A percentile compares a stretch with the other conserved stretches of the same genome.
These are phyloP conservation scores for Phaeophleospora eucalypticola DNA, from an alignment of 2,329 filamentous ascomycete genomes.

Conservation along the genomic window DNA sequence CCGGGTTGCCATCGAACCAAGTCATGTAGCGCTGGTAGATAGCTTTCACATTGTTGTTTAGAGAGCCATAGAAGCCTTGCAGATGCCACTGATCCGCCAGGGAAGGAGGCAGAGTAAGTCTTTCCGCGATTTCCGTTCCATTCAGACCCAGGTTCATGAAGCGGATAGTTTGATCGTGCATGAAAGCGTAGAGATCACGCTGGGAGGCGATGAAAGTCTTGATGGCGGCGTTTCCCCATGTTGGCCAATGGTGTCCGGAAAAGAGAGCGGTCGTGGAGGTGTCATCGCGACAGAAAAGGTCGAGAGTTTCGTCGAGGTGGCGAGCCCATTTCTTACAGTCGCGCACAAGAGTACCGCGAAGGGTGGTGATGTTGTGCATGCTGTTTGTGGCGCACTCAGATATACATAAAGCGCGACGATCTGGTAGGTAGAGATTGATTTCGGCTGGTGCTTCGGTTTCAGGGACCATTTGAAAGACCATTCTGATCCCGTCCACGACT, in stretches of 20 bases:
- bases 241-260: constrained; percentile 1
- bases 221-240: background rate
- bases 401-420: background rate
- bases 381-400: background rate
- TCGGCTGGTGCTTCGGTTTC: background rate
- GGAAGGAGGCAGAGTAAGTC: background rate
- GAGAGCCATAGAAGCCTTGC: constrained; percentile 1
- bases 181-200: constrained; percentile 1
- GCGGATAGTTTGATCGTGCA: background rate
- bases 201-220: background rate
- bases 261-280: background rate
- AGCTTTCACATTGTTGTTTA: constrained; percentile 7
- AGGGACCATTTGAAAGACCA: background rate
- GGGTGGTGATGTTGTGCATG: constrained; percentile 2
- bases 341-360: background rate
- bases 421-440: background rate
- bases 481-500: background rate
- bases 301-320: constrained; percentile 1
- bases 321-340: constrained; percentile 1
- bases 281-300: background rate
- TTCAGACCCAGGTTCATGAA: background rate
- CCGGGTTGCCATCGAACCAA: constrained; percentile 11
- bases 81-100: constrained; percentile 1
- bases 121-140: constrained; percentile 1
- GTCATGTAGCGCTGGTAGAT: constrained; percentile 9